A percentile compares a stretch with the other conserved stretches of the same genome.
Evolutionary conservation across 2,329 filamentous ascomycete genomes (phyloP).

Genomic region (Chrysoporthe cubensis): DNA sequence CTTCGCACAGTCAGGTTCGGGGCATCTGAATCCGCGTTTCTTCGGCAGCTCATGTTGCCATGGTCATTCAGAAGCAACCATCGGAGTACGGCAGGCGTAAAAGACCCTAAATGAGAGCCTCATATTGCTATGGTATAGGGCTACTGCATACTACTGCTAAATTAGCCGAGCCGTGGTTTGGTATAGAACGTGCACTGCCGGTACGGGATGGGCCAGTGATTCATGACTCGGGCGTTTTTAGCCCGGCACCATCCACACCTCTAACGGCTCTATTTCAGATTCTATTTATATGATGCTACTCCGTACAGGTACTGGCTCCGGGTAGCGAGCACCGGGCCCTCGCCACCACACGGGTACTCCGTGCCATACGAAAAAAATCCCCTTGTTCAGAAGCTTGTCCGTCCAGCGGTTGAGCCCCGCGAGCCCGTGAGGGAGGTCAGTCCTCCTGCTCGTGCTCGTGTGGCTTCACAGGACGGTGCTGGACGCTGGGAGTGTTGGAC

Average conservation of each 20-base stretch:
- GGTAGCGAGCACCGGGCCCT: not conserved
- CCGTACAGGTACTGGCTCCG: constrained; percentile 4
- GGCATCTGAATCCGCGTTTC: not conserved
- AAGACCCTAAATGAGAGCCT: not conserved
- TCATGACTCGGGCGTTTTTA: constrained; percentile 23
- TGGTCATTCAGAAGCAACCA: no score
- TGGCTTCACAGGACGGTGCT: not conserved
- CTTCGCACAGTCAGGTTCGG: not conserved
- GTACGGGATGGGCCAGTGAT: constrained; percentile 3
- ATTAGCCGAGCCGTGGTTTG: constrained; percentile 4
- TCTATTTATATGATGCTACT: constrained; percentile 23
- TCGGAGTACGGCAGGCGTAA: not conserved
- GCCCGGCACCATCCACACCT: constrained; percentile 21
- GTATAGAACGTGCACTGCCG: not conserved
- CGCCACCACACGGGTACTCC: not conserved
- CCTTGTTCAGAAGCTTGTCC: not conserved
- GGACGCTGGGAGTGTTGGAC: not conserved
- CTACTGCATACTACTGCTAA: not conserved
- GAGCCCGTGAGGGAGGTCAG: not conserved
- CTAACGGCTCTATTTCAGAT: constrained; percentile 7
- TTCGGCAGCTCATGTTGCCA: not conserved
- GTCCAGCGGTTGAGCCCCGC: not conserved
- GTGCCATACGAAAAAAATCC: not conserved
- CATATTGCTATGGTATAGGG: not conserved
- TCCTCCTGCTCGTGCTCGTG: not conserved